These are phyloP conservation scores for Rhodotorula diobovata DNA, from an alignment of 768 basidiomycete genomes.

Conservation along the genomic window DNA sequence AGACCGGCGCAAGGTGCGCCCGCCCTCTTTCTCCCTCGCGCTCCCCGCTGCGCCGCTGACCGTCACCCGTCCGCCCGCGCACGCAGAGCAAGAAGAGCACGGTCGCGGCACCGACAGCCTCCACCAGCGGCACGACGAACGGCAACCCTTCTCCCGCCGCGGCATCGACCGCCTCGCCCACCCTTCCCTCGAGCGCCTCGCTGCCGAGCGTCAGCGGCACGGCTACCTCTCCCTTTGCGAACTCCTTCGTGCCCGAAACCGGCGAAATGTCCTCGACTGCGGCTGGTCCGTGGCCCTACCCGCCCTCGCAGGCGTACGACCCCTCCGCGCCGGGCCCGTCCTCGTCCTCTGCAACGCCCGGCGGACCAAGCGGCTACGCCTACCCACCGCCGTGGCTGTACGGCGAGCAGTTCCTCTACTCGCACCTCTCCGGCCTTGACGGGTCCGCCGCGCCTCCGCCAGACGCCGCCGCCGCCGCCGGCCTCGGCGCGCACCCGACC, in stretches of 20 bases:
- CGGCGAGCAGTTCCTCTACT: constrained; percentile 24
- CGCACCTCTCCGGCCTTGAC: constrained; percentile 17
- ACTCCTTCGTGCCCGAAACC: not conserved
- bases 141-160: not conserved
- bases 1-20: constrained; percentile 18
- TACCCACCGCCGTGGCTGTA: constrained; percentile 26
- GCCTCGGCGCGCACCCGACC: too few species aligned
- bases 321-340: not conserved
- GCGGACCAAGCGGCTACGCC: not conserved
- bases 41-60: not conserved
- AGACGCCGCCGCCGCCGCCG: too few species aligned
- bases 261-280: not conserved
- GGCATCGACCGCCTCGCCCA: not conserved
- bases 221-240: not conserved
- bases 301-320: not conserved
- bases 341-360: not conserved
- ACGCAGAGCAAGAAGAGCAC: constrained; percentile 6
- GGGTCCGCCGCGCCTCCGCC: not conserved
- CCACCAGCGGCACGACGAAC: not conserved
- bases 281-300: not conserved
- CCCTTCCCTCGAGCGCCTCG: not conserved
- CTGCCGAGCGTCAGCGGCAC: not conserved
- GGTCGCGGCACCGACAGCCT: not conserved
- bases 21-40: too few species aligned
- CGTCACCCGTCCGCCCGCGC: too few species aligned